phyloP scores from a whole-genome alignment of 805 yeast genomes.

The Yarrowia sp. region DNA sequence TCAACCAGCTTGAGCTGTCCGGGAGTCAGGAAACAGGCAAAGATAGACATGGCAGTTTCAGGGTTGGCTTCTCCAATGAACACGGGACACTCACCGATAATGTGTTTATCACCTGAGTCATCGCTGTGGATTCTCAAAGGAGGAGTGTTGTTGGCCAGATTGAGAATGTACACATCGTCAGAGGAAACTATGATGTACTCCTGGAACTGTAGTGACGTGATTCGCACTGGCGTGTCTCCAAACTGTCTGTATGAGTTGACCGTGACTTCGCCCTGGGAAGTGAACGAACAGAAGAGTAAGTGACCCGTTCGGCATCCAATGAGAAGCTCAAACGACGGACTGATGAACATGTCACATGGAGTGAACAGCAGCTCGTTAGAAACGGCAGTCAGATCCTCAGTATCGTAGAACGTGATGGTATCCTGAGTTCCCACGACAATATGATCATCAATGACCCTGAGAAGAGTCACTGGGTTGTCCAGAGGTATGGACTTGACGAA shows the following conservation, averaged over 20 bases:
- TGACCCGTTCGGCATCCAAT: constrained; percentile 33
- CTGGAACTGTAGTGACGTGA: constrained; percentile 18
- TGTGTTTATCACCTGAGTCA: background rate
- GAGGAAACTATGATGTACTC: constrained; percentile 24
- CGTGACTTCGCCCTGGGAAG: constrained; percentile 1
- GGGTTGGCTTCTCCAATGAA: constrained; percentile 28
- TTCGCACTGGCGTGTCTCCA: constrained; percentile 12
- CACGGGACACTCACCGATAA: constrained; percentile 26
- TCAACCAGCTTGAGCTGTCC: constrained; percentile 22
- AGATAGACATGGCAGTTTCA: constrained; percentile 14
- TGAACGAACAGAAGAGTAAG: constrained; percentile 1
- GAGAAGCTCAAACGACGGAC: background rate
- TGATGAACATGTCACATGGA: constrained; percentile 25
- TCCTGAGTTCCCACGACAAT: constrained; percentile 30
- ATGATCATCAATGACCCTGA: constrained; percentile 12
- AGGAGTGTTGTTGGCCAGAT: constrained; percentile 16
- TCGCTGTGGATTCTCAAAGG: constrained; percentile 5
- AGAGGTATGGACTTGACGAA: constrained; percentile 4
- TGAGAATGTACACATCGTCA: constrained; percentile 12
- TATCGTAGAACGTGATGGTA: constrained; percentile 6
- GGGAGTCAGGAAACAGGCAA: constrained; percentile 7
- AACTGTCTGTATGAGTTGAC: constrained; percentile 24
- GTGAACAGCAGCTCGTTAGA: constrained; percentile 15
- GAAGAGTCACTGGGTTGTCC: constrained; percentile 16
- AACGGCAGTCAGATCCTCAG: constrained; percentile 11